These are phyloP conservation scores for Austroboletus novae-zelandiae DNA, from an alignment of 1,284 basidiomycete genomes.

Conservation along the genomic window DNA sequence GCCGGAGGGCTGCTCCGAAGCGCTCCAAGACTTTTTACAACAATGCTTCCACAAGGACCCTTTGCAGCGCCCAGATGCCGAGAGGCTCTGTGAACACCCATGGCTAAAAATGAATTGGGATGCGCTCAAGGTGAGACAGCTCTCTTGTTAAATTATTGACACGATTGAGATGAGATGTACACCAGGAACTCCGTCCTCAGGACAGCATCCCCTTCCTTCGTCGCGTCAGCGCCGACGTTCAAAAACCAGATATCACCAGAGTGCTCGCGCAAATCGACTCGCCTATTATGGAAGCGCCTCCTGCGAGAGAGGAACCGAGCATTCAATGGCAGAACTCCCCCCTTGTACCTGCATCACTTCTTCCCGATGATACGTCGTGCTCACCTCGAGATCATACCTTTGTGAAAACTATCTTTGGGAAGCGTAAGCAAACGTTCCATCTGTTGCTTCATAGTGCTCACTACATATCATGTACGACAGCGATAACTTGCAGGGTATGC, in stretches of 20 bases:
- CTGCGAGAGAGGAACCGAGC: slow-evolving; percentile 23
- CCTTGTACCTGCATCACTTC: slow-evolving; percentile 37
- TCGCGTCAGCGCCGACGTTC: slow-evolving; percentile 82
- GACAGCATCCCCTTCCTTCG: slow-evolving; percentile 94
- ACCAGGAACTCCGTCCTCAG: slow-evolving; percentile 77
- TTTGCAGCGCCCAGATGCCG: slow-evolving; percentile 73
- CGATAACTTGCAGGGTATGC: slow-evolving; percentile 87
- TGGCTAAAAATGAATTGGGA: slow-evolving; percentile 86
- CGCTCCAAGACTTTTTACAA: slow-evolving; percentile 74
- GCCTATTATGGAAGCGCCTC: slow-evolving; percentile 40
- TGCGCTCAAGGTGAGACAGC: slow-evolving; percentile 61
- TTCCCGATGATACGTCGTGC: slow-evolving; percentile 46
- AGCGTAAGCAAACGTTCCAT: slow-evolving; percentile 56
- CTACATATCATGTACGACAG: slow-evolving; percentile 40
- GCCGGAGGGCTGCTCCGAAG: slow-evolving; percentile 73
- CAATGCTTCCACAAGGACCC: slow-evolving; percentile 92
- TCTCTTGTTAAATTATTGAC: background rate
- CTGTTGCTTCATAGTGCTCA: slow-evolving; percentile 8
- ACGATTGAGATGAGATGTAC: slow-evolving; percentile 11
- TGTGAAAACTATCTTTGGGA: slow-evolving; percentile 90
- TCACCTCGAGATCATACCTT: slow-evolving; percentile 75
- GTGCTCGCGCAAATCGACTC: slow-evolving; percentile 55
- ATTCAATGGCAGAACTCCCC: slow-evolving; percentile 35
- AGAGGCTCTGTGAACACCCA: slow-evolving; percentile 81
- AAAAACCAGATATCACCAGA: slow-evolving; percentile 63